Conservation (phyloP, 192 early-diverging fungal genomes). For the Chytriomyces sp. region DNA sequence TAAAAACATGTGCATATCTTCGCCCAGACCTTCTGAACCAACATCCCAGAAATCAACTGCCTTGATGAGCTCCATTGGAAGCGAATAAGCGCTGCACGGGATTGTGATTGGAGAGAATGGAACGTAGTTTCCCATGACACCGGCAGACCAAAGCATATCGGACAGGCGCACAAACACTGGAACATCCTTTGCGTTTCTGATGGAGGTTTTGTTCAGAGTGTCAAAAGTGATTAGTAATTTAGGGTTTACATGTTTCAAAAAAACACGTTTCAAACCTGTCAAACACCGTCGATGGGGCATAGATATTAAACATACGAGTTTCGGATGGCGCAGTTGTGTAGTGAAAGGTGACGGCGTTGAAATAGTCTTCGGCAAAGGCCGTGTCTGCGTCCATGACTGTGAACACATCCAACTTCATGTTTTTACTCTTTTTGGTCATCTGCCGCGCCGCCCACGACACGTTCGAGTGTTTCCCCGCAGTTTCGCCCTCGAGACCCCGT, state of each 20-base stretch:
- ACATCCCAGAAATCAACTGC: conserved; percentile 71
- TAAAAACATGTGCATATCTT: conserved; percentile 75
- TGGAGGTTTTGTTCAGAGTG: neutral
- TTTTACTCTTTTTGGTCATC: conserved; percentile 40
- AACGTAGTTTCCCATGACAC: conserved; percentile 68
- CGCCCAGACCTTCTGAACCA: conserved; percentile 64
- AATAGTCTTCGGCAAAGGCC: conserved; percentile 69
- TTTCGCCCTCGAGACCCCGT: conserved; percentile 61
- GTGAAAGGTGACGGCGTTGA: conserved; percentile 48
- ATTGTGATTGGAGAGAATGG: conserved; percentile 57
- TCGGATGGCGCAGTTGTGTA: conserved; percentile 24
- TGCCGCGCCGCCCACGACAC: conserved; percentile 65
- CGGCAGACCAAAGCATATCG: conserved; percentile 68
- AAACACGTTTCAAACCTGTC: conserved; percentile 42
- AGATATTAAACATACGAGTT: conserved; percentile 39
- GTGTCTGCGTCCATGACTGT: conserved; percentile 78
- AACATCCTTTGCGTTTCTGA: conserved; percentile 63
- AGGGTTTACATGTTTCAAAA: too few relatives aligned
- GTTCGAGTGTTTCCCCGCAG: conserved; percentile 68
- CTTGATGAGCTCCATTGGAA: conserved; percentile 67
- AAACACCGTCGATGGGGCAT: conserved; percentile 49
- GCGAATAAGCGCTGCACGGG: conserved; percentile 71
- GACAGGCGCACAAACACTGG: conserved; percentile 69
- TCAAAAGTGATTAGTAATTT: neutral
- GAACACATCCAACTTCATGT: conserved; percentile 49